phyloP scores from a whole-genome alignment of 2,329 filamentous ascomycete species.

The Penicillium sclerotigenum region DNA sequence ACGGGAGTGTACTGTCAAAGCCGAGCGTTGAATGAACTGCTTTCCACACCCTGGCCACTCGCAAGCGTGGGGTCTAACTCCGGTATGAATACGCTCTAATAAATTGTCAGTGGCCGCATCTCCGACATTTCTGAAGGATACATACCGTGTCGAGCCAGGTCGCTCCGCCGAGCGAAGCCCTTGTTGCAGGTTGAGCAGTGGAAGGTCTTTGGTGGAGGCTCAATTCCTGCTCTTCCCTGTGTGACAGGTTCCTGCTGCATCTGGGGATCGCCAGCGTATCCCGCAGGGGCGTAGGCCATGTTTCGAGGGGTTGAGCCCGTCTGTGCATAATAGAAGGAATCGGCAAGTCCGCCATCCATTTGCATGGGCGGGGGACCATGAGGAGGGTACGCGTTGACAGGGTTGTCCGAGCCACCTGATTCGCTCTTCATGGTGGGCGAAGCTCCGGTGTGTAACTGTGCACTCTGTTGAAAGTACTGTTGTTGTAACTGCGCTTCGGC shows the following conservation, averaged over 20 bases:
- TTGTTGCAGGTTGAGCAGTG: slow-evolving; percentile 88
- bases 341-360: slow-evolving; percentile 40
- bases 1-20: slow-evolving; percentile 88
- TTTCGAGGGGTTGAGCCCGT: slow-evolving; percentile 53
- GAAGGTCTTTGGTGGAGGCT: slow-evolving; percentile 68
- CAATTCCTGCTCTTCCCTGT: slow-evolving; percentile 43
- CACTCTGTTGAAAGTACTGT: slow-evolving; percentile 43
- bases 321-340: slow-evolving; percentile 25
- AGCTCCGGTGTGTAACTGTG: slow-evolving; percentile 37
- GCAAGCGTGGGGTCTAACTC: slow-evolving; percentile 85
- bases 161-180: slow-evolving; percentile 87
- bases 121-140: neutral
- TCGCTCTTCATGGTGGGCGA: slow-evolving; percentile 59
- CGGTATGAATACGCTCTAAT: slow-evolving; percentile 90
- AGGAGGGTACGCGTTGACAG: slow-evolving; percentile 57
- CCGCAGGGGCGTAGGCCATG: slow-evolving; percentile 52
- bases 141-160: slow-evolving; percentile 91
- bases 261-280: slow-evolving; percentile 47
- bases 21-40: slow-evolving; percentile 94
- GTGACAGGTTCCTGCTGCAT: slow-evolving; percentile 44
- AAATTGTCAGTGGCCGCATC: slow-evolving; percentile 2
- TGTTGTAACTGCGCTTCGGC: slow-evolving; percentile 45
- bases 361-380: slow-evolving; percentile 52
- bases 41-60: slow-evolving; percentile 87
- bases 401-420: slow-evolving; percentile 55